Conservation (phyloP, 1,139 yeast genomes). For the Pichiaceae sp. region DNA sequence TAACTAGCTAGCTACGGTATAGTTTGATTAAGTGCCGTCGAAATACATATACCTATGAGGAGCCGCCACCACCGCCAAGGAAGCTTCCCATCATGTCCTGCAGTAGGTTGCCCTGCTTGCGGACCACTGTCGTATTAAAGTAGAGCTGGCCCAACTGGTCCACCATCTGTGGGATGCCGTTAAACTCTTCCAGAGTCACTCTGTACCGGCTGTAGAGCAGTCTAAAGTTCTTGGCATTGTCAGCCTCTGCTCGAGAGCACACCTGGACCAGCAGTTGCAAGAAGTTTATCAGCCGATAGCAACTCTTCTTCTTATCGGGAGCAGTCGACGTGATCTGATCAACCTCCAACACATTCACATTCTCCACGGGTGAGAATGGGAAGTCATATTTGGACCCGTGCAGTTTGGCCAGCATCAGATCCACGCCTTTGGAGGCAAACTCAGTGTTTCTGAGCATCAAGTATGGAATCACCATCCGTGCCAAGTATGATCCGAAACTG, state of each 20-base stretch:
- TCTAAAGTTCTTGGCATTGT: slow-evolving; percentile 19
- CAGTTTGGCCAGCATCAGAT: slow-evolving; percentile 11
- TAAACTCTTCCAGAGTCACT: slow-evolving; percentile 35
- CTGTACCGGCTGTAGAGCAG: slow-evolving; percentile 24
- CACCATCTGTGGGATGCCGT: slow-evolving; percentile 36
- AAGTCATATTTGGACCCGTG: slow-evolving; percentile 5
- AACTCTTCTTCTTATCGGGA: slow-evolving; percentile 16
- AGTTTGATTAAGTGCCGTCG: not conserved
- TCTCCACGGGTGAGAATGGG: slow-evolving; percentile 7
- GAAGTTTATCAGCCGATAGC: slow-evolving; percentile 47
- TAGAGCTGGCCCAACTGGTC: slow-evolving; percentile 38
- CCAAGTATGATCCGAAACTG: slow-evolving; percentile 15
- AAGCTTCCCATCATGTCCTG: slow-evolving; percentile 85
- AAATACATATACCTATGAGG: not conserved
- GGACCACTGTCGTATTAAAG: slow-evolving; percentile 49
- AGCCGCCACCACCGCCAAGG: slow-evolving; percentile 31
- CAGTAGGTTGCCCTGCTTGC: slow-evolving; percentile 56
- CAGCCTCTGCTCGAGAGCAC: slow-evolving; percentile 42
- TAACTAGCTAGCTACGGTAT: not conserved
- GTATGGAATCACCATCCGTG: slow-evolving; percentile 23
- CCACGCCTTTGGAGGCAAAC: slow-evolving; percentile 16
- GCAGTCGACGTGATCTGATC: slow-evolving; percentile 1
- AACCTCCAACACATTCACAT: slow-evolving; percentile 11
- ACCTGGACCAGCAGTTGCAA: slow-evolving; percentile 60
- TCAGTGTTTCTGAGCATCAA: slow-evolving; percentile 18